A percentile compares a stretch with the other conserved stretches of the same genome.
These are phyloP conservation scores for Cytospora schulzeri DNA, from an alignment of 2,329 filamentous ascomycete genomes.

Conservation along the genomic window DNA sequence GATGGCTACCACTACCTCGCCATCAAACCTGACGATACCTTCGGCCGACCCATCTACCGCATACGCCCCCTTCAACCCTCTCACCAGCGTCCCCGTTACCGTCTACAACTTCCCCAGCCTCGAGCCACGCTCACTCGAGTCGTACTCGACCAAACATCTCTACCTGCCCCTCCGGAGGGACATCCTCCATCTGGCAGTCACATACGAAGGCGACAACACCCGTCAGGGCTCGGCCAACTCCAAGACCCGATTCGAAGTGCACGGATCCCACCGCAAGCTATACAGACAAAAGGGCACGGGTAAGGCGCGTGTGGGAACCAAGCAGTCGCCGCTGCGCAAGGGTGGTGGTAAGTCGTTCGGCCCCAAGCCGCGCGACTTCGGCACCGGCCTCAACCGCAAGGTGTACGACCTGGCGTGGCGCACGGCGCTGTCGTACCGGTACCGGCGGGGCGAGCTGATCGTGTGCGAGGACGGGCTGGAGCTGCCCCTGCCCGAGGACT, in stretches of 20 bases:
- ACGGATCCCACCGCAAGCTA: slow-evolving; percentile 81
- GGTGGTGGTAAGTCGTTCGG: slow-evolving; percentile 90
- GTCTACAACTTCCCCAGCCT: slow-evolving; percentile 88
- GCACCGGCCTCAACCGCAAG: slow-evolving; percentile 79
- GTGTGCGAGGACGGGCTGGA: slow-evolving; percentile 80
- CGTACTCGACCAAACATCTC: slow-evolving; percentile 81
- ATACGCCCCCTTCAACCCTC: slow-evolving; percentile 37
- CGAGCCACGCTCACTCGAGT: slow-evolving; percentile 76
- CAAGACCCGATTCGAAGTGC: slow-evolving; percentile 81
- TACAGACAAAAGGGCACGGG: slow-evolving; percentile 86
- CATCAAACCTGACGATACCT: slow-evolving; percentile 26
- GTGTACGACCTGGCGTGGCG: slow-evolving; percentile 96
- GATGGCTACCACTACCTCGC: slow-evolving; percentile 26
- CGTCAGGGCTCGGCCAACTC: slow-evolving; percentile 83
- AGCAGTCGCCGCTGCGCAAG: slow-evolving; percentile 76
- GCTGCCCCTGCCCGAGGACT: slow-evolving; percentile 58
- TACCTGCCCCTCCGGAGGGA: slow-evolving; percentile 85
- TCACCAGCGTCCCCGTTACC: slow-evolving; percentile 73
- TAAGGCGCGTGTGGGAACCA: slow-evolving; percentile 74
- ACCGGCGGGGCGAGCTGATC: slow-evolving; percentile 81
- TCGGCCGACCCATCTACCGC: slow-evolving; percentile 15
- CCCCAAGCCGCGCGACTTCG: slow-evolving; percentile 90
- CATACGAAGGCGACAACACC: slow-evolving; percentile 89
- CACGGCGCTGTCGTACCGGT: slow-evolving; percentile 90
- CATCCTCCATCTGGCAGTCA: slow-evolving; percentile 86